These are phyloP conservation scores for Yarrowia phangngaensis DNA, from an alignment of 805 yeast genomes.

Conservation along the genomic window DNA sequence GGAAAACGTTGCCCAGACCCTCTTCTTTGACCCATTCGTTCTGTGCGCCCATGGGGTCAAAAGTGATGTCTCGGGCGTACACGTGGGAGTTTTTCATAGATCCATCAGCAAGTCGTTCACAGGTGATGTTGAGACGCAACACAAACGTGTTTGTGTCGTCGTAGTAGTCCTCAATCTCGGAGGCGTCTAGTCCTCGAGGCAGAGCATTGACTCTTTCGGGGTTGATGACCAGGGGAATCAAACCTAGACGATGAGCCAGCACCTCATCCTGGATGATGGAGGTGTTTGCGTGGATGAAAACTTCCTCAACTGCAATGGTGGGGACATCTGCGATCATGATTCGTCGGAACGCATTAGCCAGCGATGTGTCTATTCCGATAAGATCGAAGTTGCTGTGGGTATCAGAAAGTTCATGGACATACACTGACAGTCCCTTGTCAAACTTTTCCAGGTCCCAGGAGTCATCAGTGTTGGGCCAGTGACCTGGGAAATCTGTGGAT, in stretches of 20 bases:
- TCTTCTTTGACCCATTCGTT: slow-evolving; percentile 58
- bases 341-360: slow-evolving; percentile 94
- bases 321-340: slow-evolving; percentile 97
- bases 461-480: slow-evolving; percentile 56
- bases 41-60: slow-evolving; percentile 90
- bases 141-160: slow-evolving; percentile 75
- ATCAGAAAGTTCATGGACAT: slow-evolving; percentile 59
- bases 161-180: slow-evolving; percentile 30
- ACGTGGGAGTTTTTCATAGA: slow-evolving; percentile 76
- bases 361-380: slow-evolving; percentile 79
- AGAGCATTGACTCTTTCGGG: slow-evolving; percentile 88
- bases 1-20: slow-evolving; percentile 51
- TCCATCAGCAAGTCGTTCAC: slow-evolving; percentile 83
- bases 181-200: slow-evolving; percentile 30
- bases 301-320: slow-evolving; percentile 88
- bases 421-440: slow-evolving; percentile 61
- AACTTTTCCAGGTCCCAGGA: slow-evolving; percentile 85
- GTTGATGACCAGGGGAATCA: slow-evolving; percentile 83
- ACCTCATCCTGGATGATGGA: slow-evolving; percentile 97
- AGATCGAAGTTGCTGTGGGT: slow-evolving; percentile 76
- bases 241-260: slow-evolving; percentile 89
- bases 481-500: slow-evolving; percentile 91
- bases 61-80: slow-evolving; percentile 83
- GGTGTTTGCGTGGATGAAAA: slow-evolving; percentile 87
- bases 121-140: slow-evolving; percentile 70